Evolutionary conservation across 208 protist genomes (phyloP).

Genomic region (Trypanosoma avium): DNA sequence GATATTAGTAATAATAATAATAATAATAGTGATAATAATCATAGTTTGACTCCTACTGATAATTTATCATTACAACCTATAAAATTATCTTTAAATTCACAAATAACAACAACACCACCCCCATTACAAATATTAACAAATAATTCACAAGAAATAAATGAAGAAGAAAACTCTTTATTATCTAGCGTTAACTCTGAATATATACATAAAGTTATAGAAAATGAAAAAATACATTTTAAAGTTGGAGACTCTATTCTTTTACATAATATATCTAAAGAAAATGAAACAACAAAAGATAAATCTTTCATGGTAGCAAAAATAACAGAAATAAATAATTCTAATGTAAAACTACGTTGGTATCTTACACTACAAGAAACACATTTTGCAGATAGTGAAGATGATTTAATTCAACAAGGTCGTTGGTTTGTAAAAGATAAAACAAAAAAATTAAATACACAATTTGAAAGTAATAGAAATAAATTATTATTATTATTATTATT

Average conservation of each 20-base stretch:
- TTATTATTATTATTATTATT: neutral
- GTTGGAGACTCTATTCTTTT: slow-evolving; percentile 26
- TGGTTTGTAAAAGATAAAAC: slow-evolving; percentile 19
- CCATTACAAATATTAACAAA: no score
- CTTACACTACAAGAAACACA: slow-evolving; percentile 35
- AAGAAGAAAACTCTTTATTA: neutral
- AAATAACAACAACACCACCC: no score
- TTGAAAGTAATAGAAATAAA: neutral
- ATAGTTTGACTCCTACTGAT: no score
- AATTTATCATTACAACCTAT: no score
- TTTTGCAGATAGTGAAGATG: slow-evolving; percentile 23
- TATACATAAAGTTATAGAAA: neutral
- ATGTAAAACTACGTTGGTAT: slow-evolving; percentile 31
- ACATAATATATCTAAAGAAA: neutral
- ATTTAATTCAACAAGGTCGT: slow-evolving; percentile 14
- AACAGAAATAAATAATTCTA: slow-evolving; percentile 1
- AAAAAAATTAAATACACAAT: neutral
- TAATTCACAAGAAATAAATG: no score
- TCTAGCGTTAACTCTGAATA: neutral
- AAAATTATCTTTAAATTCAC: no score
- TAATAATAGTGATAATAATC: no score
- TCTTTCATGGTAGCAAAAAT: slow-evolving; percentile 5
- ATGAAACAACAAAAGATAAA: neutral
- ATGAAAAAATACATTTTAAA: neutral
- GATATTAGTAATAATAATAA: no score